Percentiles rank a stretch among this genome's conserved stretches.
Conservation (phyloP, 352 stramenopile species). For the Phytopythium aichiense region DNA sequence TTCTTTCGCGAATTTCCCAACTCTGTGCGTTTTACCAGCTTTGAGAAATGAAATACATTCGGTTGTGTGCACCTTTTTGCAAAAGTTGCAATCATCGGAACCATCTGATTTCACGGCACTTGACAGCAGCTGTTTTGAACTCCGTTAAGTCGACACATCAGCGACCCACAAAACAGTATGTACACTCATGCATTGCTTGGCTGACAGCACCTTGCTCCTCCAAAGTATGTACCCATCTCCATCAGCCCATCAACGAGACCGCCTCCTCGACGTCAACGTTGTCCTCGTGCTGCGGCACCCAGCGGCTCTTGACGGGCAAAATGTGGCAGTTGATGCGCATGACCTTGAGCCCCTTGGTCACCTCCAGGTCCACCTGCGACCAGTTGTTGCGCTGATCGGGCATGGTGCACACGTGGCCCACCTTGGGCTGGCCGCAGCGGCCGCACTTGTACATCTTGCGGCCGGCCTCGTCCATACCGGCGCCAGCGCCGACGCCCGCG, state of each 20-base stretch:
- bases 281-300: constrained; percentile 61
- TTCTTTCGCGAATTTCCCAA: neutral
- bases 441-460: constrained; percentile 87
- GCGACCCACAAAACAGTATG: too few relatives aligned
- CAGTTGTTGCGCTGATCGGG: constrained; percentile 85
- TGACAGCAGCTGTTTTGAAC: too few relatives aligned
- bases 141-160: neutral
- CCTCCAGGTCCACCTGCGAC: constrained; percentile 71
- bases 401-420: constrained; percentile 85
- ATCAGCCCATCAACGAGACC: neutral
- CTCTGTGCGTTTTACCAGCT: neutral
- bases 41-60: neutral
- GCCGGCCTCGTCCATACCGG: constrained; percentile 32
- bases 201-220: neutral
- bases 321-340: constrained; percentile 74
- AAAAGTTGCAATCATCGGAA: neutral
- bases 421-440: constrained; percentile 79
- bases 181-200: too few relatives aligned
- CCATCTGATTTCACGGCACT: neutral
- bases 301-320: constrained; percentile 61
- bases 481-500: neutral
- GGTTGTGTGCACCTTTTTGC: neutral
- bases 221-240: neutral
- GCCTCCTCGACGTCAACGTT: constrained; percentile 17
- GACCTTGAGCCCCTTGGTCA: constrained; percentile 73